Evolutionary conservation across 192 early-diverging fungal species (phyloP), one percentile per base, ranked within the genome.

Genomic region (Gonapodya sp.): DNA sequence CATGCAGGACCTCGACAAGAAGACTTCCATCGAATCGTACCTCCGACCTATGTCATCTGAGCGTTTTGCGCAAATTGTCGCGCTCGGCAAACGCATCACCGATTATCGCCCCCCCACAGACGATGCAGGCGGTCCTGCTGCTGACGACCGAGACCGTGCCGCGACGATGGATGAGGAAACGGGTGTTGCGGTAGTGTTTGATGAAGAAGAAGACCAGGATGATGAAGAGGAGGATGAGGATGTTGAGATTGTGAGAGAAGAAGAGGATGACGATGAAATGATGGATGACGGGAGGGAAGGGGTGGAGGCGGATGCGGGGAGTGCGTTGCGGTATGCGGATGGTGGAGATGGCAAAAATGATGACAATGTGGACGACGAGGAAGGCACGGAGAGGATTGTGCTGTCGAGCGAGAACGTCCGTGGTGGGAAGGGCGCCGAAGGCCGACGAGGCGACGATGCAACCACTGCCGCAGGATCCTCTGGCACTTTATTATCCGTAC

Each of bases 151-250:
- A 31, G 83, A 85, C 34, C 72, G 82, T 30, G 86, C 78, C 0
- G 46, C 46, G 8, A 64, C 46, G 24, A 73, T 91, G 35, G 97
- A 96, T 72, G 95, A 97, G 72, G 94, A 96, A 82, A 84, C 93
- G 14, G 97, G 96, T 73, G 95, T 98, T 24, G 96, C 97, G 0
- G 97, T 98, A 18, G 93, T 96, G 0, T 97, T 99, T 86, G 97
- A 96, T 81, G 97, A 96, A 73, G 96, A 96, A 18, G 95, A 97
- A 16, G 96, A 98, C 30, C 93, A 94, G 1, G 93, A 94, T 18
- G 93, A 94, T 75, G 92, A 86, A 34, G 90, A 89, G 36, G 93
- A 91, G 73, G 87, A 91, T 72, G 87, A 88, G 78, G 91, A 92
- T 81, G 84, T 32, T 8, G 75, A 77, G 8, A 33, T 85, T 73